Evolutionary conservation across 257 asterid species (phyloP).

Genomic region (Osmanthus fragrans): DNA sequence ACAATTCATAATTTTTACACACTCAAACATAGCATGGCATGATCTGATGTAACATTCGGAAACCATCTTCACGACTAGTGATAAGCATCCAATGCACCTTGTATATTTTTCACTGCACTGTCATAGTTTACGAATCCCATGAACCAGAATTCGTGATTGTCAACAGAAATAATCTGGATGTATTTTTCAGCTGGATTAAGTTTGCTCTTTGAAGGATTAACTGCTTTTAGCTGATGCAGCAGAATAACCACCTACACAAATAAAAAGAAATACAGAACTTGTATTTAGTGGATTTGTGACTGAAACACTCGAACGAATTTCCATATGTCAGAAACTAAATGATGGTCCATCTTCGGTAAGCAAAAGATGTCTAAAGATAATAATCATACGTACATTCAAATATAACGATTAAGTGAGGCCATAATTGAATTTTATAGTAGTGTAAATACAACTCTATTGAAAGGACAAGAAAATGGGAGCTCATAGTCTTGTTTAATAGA

Average conservation of each 20-base stretch:
- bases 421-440: too few species aligned
- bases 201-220: constrained; percentile 67
- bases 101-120: constrained; percentile 69
- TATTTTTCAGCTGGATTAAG: constrained; percentile 78
- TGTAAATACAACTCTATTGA: too few species aligned
- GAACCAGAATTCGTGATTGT: constrained; percentile 93
- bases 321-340: neutral
- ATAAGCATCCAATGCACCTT: constrained; percentile 46
- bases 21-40: neutral
- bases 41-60: neutral
- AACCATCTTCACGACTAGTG: constrained; percentile 12
- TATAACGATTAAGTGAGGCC: too few species aligned
- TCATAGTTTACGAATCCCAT: constrained; percentile 90
- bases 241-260: constrained; percentile 70
- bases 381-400: too few species aligned
- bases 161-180: constrained; percentile 79
- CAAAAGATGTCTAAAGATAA: neutral
- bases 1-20: neutral
- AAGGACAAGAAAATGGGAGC: too few species aligned
- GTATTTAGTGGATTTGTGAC: constrained; percentile 7
- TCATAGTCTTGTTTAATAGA: too few species aligned
- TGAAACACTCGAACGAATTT: neutral
- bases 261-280: neutral
- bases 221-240: constrained; percentile 73
- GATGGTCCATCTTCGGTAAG: neutral